A percentile compares a stretch with the other conserved stretches of the same genome.
phyloP scores from a whole-genome alignment of 768 basidiomycete genomes.

The Fomitopsis serialis region DNA sequence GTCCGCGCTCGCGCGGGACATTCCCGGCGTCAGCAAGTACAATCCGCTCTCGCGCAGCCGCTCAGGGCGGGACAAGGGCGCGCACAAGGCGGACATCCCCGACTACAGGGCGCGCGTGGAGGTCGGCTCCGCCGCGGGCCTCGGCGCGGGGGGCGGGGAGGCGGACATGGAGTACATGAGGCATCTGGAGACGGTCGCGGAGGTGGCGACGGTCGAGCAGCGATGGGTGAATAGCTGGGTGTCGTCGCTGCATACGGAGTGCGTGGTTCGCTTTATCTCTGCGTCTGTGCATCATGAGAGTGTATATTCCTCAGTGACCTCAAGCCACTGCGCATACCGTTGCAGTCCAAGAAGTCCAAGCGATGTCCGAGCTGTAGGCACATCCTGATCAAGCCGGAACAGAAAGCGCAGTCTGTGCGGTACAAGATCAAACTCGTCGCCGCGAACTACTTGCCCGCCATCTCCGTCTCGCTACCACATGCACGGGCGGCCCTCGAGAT shows the following conservation, averaged over 20 bases:
- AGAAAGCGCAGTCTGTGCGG: slow-evolving; percentile 89
- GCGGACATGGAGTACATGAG: slow-evolving; percentile 68
- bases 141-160: slow-evolving; percentile 58
- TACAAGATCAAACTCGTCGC: slow-evolving; percentile 99
- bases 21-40: slow-evolving; percentile 77
- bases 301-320: slow-evolving; percentile 52
- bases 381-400: slow-evolving; percentile 97
- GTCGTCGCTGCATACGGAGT: slow-evolving; percentile 60
- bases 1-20: slow-evolving; percentile 83
- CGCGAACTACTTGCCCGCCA: slow-evolving; percentile 87
- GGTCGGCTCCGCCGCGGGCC: slow-evolving; percentile 45
- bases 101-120: slow-evolving; percentile 75
- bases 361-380: slow-evolving; percentile 93
- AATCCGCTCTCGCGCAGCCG: slow-evolving; percentile 52
- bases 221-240: slow-evolving; percentile 82
- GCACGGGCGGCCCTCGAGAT: slow-evolving; percentile 32
- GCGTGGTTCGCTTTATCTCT: slow-evolving; percentile 20
- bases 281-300: slow-evolving; percentile 3
- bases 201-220: slow-evolving; percentile 70
- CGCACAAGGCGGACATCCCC: slow-evolving; percentile 71
- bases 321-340: slow-evolving; percentile 83
- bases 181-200: slow-evolving; percentile 52
- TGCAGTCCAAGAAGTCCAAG: slow-evolving; percentile 92
- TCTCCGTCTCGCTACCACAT: slow-evolving; percentile 67
- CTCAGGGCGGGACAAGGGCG: slow-evolving; percentile 52